phyloP scores from a whole-genome alignment of 495 filamentous ascomycete species.

The Ramalina peruviana region DNA sequence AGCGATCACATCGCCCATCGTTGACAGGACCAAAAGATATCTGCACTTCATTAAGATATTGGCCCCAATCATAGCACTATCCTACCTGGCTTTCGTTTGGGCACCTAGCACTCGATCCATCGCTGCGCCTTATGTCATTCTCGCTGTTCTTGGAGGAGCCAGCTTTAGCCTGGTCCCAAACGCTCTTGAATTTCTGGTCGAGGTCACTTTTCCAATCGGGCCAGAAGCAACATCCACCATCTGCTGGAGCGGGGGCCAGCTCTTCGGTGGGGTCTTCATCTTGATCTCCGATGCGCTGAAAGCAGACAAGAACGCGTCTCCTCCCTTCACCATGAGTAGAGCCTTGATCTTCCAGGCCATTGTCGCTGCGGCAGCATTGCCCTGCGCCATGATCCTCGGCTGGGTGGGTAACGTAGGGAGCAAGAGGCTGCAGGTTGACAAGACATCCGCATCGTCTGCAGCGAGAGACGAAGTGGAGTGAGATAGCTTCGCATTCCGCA shows the following conservation, averaged over 20 bases:
- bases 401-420: conserved; percentile 40
- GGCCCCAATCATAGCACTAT: conserved; percentile 58
- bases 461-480: background rate
- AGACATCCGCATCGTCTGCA: conserved; percentile 5
- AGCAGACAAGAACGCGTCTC: conserved; percentile 36
- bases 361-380: conserved; percentile 46
- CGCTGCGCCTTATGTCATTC: conserved; percentile 57
- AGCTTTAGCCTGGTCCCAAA: conserved; percentile 74
- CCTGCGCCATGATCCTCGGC: conserved; percentile 54
- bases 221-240: conserved; percentile 74
- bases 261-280: conserved; percentile 72
- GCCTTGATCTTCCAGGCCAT: conserved; percentile 71
- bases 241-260: conserved; percentile 61
- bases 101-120: conserved; percentile 57
- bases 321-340: conserved; percentile 54
- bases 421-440: conserved; percentile 46
- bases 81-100: conserved; percentile 69
- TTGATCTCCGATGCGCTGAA: conserved; percentile 69
- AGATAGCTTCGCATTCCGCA: background rate
- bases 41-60: conserved; percentile 58
- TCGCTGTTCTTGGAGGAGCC: conserved; percentile 60
- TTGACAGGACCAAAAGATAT: conserved; percentile 73
- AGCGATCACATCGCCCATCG: conserved; percentile 63
- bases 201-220: conserved; percentile 75
- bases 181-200: conserved; percentile 72